Evolutionary conservation across 805 yeast species (phyloP), one percentile per base, ranked within the genome.

Genomic region (Komagataella mondaviorum): DNA sequence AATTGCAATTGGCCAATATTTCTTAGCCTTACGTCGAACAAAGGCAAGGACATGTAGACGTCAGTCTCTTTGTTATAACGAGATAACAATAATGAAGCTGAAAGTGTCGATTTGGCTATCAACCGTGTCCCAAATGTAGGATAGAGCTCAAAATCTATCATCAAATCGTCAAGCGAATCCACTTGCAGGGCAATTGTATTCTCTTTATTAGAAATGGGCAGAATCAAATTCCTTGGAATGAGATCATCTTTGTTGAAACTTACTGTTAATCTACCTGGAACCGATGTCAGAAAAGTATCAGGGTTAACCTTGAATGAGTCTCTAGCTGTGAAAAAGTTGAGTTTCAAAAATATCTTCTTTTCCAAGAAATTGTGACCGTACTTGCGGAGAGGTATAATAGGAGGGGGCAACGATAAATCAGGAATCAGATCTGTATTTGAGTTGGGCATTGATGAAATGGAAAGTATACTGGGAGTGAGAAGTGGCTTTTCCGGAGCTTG

Each of bases 321-420:
- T 49, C 73, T 63, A 49, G 70, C 71, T 43, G 71, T 68, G 47
- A 81, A 80, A 59, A 89, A 83, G 2, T 78, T 75, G 46, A 93
- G 68, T 62, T 90, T 96, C 30, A 93, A 75, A 55, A 89, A 80
- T 4, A 88, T 88, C 64, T 88, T 88, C 63, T 86, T 87, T 62
- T 93, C 98, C 60, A 93, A 69, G 70, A 89, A 93, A 64, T 88
- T 93, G 66, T 93, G 99, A 14, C 99, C 99, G 63, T 93, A 93
- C 59, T 95, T 79, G 59, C 96, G 76, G 51, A 93, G 70, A 0
- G 99, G 99, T 49, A 93, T 80, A 51, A 93, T 88, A 3, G 99
- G 99, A 1, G 99, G 99, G 0, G 99, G 99, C 53, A 93, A 72
- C 20, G 89, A 80, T 49, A 93, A 75, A 59, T 88, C 96, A 0